phyloP scores from a whole-genome alignment of 805 yeast genomes.

The Wickerhamomyces sydowiorum region DNA sequence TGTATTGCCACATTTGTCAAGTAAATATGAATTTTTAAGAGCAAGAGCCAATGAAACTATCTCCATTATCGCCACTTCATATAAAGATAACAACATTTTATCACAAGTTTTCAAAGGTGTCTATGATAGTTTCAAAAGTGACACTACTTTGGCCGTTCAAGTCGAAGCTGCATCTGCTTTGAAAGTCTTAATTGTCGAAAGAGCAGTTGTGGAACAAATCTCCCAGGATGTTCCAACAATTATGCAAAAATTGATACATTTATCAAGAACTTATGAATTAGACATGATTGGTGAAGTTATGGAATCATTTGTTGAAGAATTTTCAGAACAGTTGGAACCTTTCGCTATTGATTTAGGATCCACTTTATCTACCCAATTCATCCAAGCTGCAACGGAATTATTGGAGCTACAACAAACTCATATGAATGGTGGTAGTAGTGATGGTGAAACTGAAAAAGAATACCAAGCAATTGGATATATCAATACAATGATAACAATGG shows the following conservation, averaged over 20 bases:
- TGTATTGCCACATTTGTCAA: constrained; percentile 67
- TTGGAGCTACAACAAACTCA: constrained; percentile 30
- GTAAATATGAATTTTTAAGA: constrained; percentile 60
- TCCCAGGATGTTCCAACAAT: constrained; percentile 70
- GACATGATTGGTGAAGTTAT: constrained; percentile 87
- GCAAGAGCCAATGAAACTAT: constrained; percentile 70
- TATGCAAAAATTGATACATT: constrained; percentile 69
- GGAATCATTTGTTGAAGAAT: constrained; percentile 90
- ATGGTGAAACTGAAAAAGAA: constrained; percentile 51
- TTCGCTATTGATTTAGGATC: constrained; percentile 66
- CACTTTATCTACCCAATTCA: constrained; percentile 57
- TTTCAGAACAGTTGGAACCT: constrained; percentile 83
- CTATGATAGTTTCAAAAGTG: constrained; percentile 34
- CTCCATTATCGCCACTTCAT: constrained; percentile 29
- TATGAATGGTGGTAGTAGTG: constrained; percentile 3
- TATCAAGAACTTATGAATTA: constrained; percentile 77
- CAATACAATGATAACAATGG: constrained; percentile 69
- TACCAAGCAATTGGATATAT: constrained; percentile 63
- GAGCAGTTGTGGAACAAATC: constrained; percentile 64
- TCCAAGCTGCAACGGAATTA: constrained; percentile 49
- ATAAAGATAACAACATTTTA: constrained; percentile 30
- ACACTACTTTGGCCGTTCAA: constrained; percentile 61
- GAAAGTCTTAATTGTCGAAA: constrained; percentile 68
- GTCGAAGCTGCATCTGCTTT: constrained; percentile 86
- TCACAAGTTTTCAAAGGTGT: constrained; percentile 36